Percentiles rank a stretch among this genome's conserved stretches.
These are phyloP conservation scores for Leonotis leonurus DNA, from an alignment of 257 asterid genomes.

Conservation along the genomic window DNA sequence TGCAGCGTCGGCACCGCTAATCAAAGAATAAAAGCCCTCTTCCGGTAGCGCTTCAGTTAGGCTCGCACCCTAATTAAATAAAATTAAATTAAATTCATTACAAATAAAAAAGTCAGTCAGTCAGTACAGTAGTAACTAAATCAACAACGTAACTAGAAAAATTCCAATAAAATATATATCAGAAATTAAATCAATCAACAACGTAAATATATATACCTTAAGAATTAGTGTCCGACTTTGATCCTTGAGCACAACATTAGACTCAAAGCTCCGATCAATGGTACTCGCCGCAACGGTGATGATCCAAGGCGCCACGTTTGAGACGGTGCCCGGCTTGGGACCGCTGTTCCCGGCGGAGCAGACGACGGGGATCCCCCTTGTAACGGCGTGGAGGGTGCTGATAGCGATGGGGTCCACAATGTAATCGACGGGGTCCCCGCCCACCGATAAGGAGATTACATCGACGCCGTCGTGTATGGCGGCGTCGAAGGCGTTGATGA, in stretches of 20 bases:
- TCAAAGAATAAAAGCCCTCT: slow-evolving; percentile 25
- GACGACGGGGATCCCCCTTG: slow-evolving; percentile 39
- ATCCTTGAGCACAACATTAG: slow-evolving; percentile 28
- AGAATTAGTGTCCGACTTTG: too few species aligned
- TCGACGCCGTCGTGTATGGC: slow-evolving; percentile 74
- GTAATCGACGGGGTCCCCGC: slow-evolving; percentile 23
- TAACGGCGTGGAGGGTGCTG: slow-evolving; percentile 55
- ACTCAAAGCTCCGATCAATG: slow-evolving; percentile 30
- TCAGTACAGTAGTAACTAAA: too few species aligned
- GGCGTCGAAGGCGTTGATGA: slow-evolving; percentile 41
- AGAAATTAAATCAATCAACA: too few species aligned
- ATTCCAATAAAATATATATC: too few species aligned
- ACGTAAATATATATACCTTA: too few species aligned
- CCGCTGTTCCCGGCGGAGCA: slow-evolving; percentile 64
- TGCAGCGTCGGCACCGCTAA: slow-evolving; percentile 30
- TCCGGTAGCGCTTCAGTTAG: slow-evolving; percentile 28
- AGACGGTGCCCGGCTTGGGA: slow-evolving; percentile 20
- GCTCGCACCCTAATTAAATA: slow-evolving; percentile 28
- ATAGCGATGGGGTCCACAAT: slow-evolving; percentile 36
- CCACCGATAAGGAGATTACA: slow-evolving; percentile 59
- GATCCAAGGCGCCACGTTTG: slow-evolving; percentile 66
- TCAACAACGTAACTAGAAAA: too few species aligned
- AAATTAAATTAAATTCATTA: too few species aligned
- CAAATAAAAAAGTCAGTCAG: too few species aligned
- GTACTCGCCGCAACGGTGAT: slow-evolving; percentile 74